Conservation (phyloP, 306 rosid genomes). For the Rubus parviflorus region DNA sequence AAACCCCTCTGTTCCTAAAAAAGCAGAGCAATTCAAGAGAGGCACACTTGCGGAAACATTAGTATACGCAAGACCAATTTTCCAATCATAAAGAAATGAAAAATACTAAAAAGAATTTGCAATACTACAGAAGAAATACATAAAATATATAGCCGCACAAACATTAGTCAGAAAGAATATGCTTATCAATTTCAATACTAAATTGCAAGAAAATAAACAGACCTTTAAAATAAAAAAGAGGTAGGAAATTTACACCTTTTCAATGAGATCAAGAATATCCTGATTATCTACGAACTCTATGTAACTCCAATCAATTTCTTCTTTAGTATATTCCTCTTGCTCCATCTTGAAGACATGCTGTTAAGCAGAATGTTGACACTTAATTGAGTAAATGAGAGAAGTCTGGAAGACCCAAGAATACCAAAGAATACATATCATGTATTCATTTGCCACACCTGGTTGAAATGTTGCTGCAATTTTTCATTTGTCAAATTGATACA, state of each 20-base stretch:
- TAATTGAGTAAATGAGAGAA: constrained; percentile 21
- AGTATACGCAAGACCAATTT: not conserved
- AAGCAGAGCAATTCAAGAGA: not conserved
- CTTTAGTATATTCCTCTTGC: constrained; percentile 96
- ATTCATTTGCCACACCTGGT: constrained; percentile 63
- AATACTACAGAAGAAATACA: not conserved
- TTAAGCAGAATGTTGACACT: constrained; percentile 26
- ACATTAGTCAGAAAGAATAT: not conserved
- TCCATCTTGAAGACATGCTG: constrained; percentile 99
- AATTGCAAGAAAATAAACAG: constrained; percentile 13
- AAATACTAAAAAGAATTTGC: not conserved
- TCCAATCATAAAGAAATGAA: not conserved
- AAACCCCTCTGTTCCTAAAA: not conserved
- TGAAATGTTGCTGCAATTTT: constrained; percentile 97
- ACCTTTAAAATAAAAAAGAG: not conserved
- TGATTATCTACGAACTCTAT: constrained; percentile 93
- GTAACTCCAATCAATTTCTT: constrained; percentile 95
- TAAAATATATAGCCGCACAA: not conserved
- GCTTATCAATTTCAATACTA: constrained; percentile 20
- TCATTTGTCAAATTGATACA: constrained; percentile 98
- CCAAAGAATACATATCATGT: constrained; percentile 23
- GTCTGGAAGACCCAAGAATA: constrained; percentile 19
- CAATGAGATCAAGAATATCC: constrained; percentile 93
- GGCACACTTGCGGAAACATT: not conserved
- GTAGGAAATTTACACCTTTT: constrained; percentile 61